Base-by-base conservation (phyloP, 2,329 filamentous ascomycete species). In the Pestalotiopsis sp. region DNA sequence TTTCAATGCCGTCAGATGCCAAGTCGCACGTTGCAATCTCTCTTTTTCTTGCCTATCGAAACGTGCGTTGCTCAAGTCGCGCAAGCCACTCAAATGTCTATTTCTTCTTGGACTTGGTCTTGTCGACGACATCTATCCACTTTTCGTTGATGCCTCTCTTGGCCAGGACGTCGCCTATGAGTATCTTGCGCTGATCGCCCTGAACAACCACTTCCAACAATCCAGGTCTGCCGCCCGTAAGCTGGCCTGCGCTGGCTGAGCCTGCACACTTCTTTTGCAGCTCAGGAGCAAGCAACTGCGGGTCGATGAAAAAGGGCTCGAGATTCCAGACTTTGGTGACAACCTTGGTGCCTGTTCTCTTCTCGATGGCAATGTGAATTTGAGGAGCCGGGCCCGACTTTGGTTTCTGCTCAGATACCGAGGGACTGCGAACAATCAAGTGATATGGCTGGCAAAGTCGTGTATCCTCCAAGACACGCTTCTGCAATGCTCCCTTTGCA, bases 181-280 rank as follows among this genome's bases (percentile, higher is more conserved):
- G 20, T 17, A 86, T 86, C 70, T 87, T 86, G 68, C 85, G 86
- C 80, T 92, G 90, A 69, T 90, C 89, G 1, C 90, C 90, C 74
- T 92, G 90, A 3, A 92, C 85, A 80, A 91, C 83, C 23, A 92
- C 86, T 76, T 92, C 90, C 86, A 91, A 87, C 2, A 91, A 81
- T 4, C 67, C 67, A 0, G 89, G 88, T 72, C 89, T 88, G 20
- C 83, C 86, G 3, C 90, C 90, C 60, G 85, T 84, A 40, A 90
- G 80, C 72, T 89, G 87, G 41, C 88, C 85, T 1, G 92, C 88
- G 69, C 88, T 91, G 13, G 90, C 90, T 68, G 86, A 89, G n/a
- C 90, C 89, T 2, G 90, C 90, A 75, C 90, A 92, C 40, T 87
- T 86, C 80, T 90, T 92, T 74, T 90, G 84, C 73, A 92, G 74